Evolutionary conservation across 805 yeast species (phyloP).

Genomic region (Yarrowia sp.): DNA sequence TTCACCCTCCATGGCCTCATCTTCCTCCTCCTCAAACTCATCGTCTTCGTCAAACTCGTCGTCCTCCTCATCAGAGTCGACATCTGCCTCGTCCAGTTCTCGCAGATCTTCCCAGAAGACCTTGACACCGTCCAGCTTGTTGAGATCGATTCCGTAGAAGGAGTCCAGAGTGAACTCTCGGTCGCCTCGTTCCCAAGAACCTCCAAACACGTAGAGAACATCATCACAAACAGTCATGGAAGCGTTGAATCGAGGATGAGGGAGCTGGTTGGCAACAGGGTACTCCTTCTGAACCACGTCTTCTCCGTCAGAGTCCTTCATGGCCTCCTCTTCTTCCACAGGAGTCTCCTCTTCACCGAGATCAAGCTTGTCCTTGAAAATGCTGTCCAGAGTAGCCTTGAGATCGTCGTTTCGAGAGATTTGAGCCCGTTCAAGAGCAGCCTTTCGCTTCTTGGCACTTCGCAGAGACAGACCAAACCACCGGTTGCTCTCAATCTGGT

Average conservation of each 20-base stretch:
- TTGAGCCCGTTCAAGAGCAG: constrained; percentile 52
- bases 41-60: constrained; percentile 77
- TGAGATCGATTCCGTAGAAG: constrained; percentile 83
- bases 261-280: constrained; percentile 66
- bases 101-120: constrained; percentile 88
- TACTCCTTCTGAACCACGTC: constrained; percentile 57
- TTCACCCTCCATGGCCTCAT: constrained; percentile 52
- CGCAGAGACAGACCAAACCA: constrained; percentile 81
- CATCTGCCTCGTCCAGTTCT: constrained; percentile 58
- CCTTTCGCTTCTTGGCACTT: constrained; percentile 59
- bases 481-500: constrained; percentile 83
- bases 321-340: constrained; percentile 45
- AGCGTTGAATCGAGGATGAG: constrained; percentile 90
- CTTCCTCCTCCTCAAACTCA: constrained; percentile 70
- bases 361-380: constrained; percentile 49
- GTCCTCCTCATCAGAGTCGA: constrained; percentile 57
- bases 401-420: constrained; percentile 71
- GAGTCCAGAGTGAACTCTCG: constrained; percentile 84
- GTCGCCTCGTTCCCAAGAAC: constrained; percentile 88
- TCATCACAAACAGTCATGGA: constrained; percentile 86
- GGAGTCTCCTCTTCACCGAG: constrained; percentile 53
- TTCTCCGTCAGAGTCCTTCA: constrained; percentile 51
- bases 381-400: constrained; percentile 73
- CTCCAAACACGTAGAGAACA: constrained; percentile 82
- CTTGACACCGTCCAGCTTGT: constrained; percentile 84